Conservation (phyloP, 2,329 filamentous ascomycete species). For the Aspergillus nomiae region DNA sequence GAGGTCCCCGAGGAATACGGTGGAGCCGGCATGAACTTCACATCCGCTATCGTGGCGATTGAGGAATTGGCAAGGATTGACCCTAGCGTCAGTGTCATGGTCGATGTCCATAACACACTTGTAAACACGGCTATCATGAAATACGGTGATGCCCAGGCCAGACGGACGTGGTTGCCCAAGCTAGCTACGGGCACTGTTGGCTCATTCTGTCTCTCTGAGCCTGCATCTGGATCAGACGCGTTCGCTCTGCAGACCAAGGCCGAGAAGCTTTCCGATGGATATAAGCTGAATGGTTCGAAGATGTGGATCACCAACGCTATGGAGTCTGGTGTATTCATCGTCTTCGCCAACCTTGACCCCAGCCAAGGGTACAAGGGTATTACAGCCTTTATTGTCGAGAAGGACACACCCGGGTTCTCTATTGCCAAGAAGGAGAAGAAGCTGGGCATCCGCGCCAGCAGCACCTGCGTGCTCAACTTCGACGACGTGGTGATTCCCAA, state of each 20-base stretch:
- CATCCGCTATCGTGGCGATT: slow-evolving; percentile 90
- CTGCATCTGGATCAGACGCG: slow-evolving; percentile 89
- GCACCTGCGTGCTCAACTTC: slow-evolving; percentile 96
- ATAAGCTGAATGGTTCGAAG: slow-evolving; percentile 86
- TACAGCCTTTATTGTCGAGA: slow-evolving; percentile 92
- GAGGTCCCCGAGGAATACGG: slow-evolving; percentile 98
- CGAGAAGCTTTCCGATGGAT: slow-evolving; percentile 77
- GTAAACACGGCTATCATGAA: slow-evolving; percentile 92
- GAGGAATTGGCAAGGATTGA: slow-evolving; percentile 94
- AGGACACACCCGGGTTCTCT: slow-evolving; percentile 81
- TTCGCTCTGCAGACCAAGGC: slow-evolving; percentile 94
- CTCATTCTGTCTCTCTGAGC: slow-evolving; percentile 91
- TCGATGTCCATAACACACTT: slow-evolving; percentile 97
- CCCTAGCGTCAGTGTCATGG: slow-evolving; percentile 90
- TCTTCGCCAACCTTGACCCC: slow-evolving; percentile 93
- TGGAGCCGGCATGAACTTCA: slow-evolving; percentile 98
- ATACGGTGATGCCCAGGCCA: slow-evolving; percentile 73
- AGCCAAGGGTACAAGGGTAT: slow-evolving; percentile 96
- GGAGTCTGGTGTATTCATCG: slow-evolving; percentile 93
- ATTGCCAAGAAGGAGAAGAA: slow-evolving; percentile 99
- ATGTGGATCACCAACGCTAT: slow-evolving; percentile 99
- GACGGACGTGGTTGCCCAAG: slow-evolving; percentile 86
- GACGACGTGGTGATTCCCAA: slow-evolving; percentile 91
- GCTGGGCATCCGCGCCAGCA: slow-evolving; percentile 92
- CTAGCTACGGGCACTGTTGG: slow-evolving; percentile 87